These are phyloP conservation scores for Poa annua DNA, from an alignment of 176 grass and related monocot genomes.

Conservation along the genomic window DNA sequence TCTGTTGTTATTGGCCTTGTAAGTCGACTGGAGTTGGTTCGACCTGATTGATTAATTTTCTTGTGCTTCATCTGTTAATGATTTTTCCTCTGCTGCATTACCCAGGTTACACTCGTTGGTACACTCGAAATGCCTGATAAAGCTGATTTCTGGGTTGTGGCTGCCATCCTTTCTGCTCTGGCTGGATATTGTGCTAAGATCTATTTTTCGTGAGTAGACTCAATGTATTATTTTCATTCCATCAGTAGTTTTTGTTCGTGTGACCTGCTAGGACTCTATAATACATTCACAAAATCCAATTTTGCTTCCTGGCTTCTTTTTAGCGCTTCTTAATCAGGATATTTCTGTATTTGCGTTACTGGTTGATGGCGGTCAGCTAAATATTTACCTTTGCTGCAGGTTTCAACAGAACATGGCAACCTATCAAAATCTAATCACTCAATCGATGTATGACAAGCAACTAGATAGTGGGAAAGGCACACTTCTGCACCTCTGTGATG, in stretches of 20 bases:
- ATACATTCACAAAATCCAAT: background rate
- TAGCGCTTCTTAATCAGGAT: conserved; percentile 15
- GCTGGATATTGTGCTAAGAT: conserved; percentile 98
- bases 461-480: conserved; percentile 96
- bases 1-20: conserved; percentile 97
- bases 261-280: background rate
- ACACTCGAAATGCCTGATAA: conserved; percentile 97
- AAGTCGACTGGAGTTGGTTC: conserved; percentile 50
- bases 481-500: conserved; percentile 91
- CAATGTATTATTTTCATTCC: conserved; percentile 27
- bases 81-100: conserved; percentile 28
- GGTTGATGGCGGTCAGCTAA: conserved; percentile 2
- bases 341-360: conserved; percentile 5
- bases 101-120: conserved; percentile 84
- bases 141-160: conserved; percentile 94
- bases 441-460: conserved; percentile 99
- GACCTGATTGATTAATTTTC: conserved; percentile 32
- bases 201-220: conserved; percentile 88
- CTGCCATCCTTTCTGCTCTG: conserved; percentile 84
- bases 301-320: conserved; percentile 30
- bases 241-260: background rate
- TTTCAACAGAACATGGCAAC: conserved; percentile 99
- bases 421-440: conserved; percentile 92
- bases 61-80: conserved; percentile 40
- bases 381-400: conserved; percentile 48